Evolutionary conservation across 352 stramenopile genomes (phyloP), one percentile per base, ranked within the genome.

Genomic region (Pythium rhizo-oryzae): DNA sequence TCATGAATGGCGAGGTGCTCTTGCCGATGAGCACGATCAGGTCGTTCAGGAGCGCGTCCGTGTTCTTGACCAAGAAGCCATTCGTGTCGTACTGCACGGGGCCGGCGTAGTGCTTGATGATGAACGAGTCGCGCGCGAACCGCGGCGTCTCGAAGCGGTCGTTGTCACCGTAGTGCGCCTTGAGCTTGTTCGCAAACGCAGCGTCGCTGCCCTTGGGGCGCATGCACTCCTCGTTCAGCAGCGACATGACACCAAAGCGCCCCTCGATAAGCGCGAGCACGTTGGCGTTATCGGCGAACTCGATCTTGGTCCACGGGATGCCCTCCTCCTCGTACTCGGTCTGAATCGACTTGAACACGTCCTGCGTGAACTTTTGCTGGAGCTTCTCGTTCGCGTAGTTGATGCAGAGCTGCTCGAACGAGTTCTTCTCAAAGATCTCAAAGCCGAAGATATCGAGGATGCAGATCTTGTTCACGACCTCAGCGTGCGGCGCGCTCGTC

Each of bases 391-490:
- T 98, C 50, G 90, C 93, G 59, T 97, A 98, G 76, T 98, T 98
- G 67, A 98, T 98, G 70, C 95, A 98, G 5, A 98, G 79, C 70
- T 99, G 97, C 78, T 98, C 95, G 74, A 98, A 99, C 50, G 90
- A 98, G 79, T 99, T 99, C 61, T 87, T 89, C 55, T 97, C 87
- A 63, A 99, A 99, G 39, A 97, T 98, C 77, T 99, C 97, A 80
- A 99, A 99, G 8, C 97, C 97, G 82, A 99, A 99, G 71, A 99
- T 99, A 85, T 99, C 97, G 24, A 99, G 71, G 51, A 99, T 95
- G 72, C 92, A 91, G 66, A 92, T 91, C 69, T 93, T 92, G 72
- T 90, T 85, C 33, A 71, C 71, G 24, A 92, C 80, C 28, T 82
- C 65, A 1, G 70, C 58, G 24, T 86, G 68, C 0, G 73, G 61